Percentiles rank a stretch among this genome's conserved stretches.
phyloP scores from a whole-genome alignment of 129 eudicot species.

The Flaveria brownii region DNA sequence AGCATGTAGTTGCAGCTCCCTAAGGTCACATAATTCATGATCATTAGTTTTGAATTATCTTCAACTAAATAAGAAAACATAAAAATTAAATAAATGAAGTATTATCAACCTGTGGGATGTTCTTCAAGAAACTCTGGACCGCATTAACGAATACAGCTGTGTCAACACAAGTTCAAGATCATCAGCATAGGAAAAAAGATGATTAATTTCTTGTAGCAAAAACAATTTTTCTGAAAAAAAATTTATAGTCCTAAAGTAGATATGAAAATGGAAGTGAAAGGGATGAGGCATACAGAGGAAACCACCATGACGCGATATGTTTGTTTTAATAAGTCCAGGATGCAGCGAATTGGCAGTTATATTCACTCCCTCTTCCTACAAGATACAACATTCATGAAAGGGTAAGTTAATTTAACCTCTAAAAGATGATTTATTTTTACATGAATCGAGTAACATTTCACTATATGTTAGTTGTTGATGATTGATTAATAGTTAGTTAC shows the following conservation, averaged over 20 bases:
- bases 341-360: conserved; percentile 69
- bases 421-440: neutral
- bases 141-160: conserved; percentile 31
- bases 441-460: neutral
- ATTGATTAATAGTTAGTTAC: conserved; percentile 10
- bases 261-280: conserved; percentile 12
- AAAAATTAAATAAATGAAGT: neutral
- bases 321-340: conserved; percentile 64
- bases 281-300: conserved; percentile 31
- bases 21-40: conserved; percentile 17
- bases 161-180: conserved; percentile 14
- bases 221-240: neutral
- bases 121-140: conserved; percentile 53
- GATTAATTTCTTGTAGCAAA: neutral
- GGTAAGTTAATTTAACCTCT: neutral
- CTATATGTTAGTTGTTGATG: neutral
- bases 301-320: conserved; percentile 48
- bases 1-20: conserved; percentile 93
- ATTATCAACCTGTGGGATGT: conserved; percentile 58
- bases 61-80: neutral
- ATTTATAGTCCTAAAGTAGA: neutral
- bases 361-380: conserved; percentile 61
- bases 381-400: neutral
- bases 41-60: neutral
- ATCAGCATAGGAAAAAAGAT: conserved; percentile 11